A percentile compares a stretch with the other conserved stretches of the same genome.
Conservation (phyloP, 2,329 filamentous ascomycete species). For the Scytalidium sp. region DNA sequence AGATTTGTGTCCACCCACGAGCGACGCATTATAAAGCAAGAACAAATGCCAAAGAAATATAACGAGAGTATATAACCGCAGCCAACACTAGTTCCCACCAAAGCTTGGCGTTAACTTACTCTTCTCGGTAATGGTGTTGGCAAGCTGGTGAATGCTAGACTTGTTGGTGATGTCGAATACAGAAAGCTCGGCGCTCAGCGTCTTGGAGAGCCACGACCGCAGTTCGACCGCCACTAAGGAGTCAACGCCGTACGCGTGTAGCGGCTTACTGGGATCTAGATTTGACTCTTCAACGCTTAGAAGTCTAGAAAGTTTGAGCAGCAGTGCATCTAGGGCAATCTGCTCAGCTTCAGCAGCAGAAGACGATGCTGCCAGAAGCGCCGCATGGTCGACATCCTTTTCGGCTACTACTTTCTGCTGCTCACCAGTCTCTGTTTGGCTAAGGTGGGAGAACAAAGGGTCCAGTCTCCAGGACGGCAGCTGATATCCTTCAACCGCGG, state of each 20-base stretch:
- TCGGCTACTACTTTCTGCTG: slow-evolving; percentile 2
- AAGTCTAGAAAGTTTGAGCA: slow-evolving; percentile 21
- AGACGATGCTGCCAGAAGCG: slow-evolving; percentile 16
- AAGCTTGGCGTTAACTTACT: background rate
- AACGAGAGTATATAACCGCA: no score
- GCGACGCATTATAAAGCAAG: no score
- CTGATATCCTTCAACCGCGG: slow-evolving; percentile 30
- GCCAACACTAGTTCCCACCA: background rate
- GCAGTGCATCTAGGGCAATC: slow-evolving; percentile 21
- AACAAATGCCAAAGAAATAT: no score
- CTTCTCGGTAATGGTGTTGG: background rate
- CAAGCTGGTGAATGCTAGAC: background rate
- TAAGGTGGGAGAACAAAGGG: slow-evolving; percentile 45
- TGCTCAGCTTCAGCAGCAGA: slow-evolving; percentile 19
- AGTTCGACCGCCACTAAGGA: slow-evolving; percentile 49
- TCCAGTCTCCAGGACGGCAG: slow-evolving; percentile 50
- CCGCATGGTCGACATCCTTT: slow-evolving; percentile 10
- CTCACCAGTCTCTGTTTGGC: slow-evolving; percentile 6
- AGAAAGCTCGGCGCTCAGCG: slow-evolving; percentile 40
- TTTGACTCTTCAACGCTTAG: slow-evolving; percentile 14
- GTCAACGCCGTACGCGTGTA: slow-evolving; percentile 35
- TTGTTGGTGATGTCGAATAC: slow-evolving; percentile 40
- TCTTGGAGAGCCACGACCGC: slow-evolving; percentile 43
- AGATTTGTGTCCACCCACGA: no score
- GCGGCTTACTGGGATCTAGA: slow-evolving; percentile 20